These are phyloP conservation scores for Candida adriatica DNA, from an alignment of 805 yeast species.

Conservation along the genomic window DNA sequence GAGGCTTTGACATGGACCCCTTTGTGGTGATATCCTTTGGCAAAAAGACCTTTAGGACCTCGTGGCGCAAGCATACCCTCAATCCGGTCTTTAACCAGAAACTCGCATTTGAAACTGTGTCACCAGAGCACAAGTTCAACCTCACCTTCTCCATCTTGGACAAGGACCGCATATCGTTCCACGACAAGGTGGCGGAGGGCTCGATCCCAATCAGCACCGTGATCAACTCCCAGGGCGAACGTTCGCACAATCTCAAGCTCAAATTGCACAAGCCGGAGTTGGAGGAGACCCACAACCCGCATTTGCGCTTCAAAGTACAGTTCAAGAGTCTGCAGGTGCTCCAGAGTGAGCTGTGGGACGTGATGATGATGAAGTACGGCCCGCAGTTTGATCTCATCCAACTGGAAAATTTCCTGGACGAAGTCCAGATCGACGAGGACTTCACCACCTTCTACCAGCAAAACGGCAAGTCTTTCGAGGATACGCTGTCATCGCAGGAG, in stretches of 20 bases:
- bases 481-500: slow-evolving; percentile 45
- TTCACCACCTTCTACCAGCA: slow-evolving; percentile 13
- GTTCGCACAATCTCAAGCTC: slow-evolving; percentile 31
- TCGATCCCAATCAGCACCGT: slow-evolving; percentile 50
- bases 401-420: slow-evolving; percentile 34
- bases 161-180: slow-evolving; percentile 74
- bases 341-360: slow-evolving; percentile 64
- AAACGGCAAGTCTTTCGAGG: slow-evolving; percentile 23
- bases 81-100: slow-evolving; percentile 80
- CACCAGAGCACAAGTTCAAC: slow-evolving; percentile 58
- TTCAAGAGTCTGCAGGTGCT: slow-evolving; percentile 61
- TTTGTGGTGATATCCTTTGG: slow-evolving; percentile 91
- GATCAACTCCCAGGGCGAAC: slow-evolving; percentile 13
- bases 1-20: slow-evolving; percentile 94
- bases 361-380: slow-evolving; percentile 50
- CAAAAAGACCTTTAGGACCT: slow-evolving; percentile 76
- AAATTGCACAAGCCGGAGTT: slow-evolving; percentile 19
- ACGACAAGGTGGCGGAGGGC: slow-evolving; percentile 73
- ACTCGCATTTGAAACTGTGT: slow-evolving; percentile 68
- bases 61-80: slow-evolving; percentile 74
- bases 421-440: slow-evolving; percentile 16
- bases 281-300: slow-evolving; percentile 37
- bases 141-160: slow-evolving; percentile 73
- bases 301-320: slow-evolving; percentile 50
- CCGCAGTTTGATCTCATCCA: slow-evolving; percentile 42